Conservation (phyloP, 2,329 filamentous ascomycete genomes). For the Colletotrichum salicis region DNA sequence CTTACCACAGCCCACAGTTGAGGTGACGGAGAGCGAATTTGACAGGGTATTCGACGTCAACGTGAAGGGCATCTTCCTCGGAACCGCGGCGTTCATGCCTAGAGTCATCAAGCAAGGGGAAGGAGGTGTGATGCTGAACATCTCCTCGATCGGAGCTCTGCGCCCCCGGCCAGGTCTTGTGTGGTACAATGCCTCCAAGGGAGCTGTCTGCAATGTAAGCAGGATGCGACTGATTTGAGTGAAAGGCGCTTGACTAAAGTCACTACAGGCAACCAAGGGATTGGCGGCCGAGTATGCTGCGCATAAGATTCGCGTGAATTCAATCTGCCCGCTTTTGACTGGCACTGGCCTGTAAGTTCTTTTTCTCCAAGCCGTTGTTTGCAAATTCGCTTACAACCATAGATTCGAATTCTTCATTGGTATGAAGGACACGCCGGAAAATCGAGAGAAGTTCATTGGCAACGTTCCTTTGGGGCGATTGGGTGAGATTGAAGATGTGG, state of each 20-base stretch:
- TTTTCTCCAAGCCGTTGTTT: neutral
- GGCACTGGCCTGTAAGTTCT: slow-evolving; percentile 67
- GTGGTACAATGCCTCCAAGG: slow-evolving; percentile 78
- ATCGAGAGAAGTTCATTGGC: slow-evolving; percentile 53
- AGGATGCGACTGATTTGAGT: neutral
- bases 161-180: slow-evolving; percentile 71
- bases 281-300: slow-evolving; percentile 79
- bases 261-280: slow-evolving; percentile 55
- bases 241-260: neutral
- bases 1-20: slow-evolving; percentile 58
- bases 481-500: slow-evolving; percentile 71
- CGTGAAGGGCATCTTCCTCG: slow-evolving; percentile 73
- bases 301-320: slow-evolving; percentile 78
- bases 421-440: slow-evolving; percentile 71
- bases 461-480: slow-evolving; percentile 30
- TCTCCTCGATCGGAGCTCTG: slow-evolving; percentile 78
- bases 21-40: slow-evolving; percentile 74
- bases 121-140: slow-evolving; percentile 79
- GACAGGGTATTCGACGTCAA: slow-evolving; percentile 75
- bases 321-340: slow-evolving; percentile 75
- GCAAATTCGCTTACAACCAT: neutral
- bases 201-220: slow-evolving; percentile 64
- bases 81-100: slow-evolving; percentile 57
- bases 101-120: slow-evolving; percentile 71
- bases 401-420: slow-evolving; percentile 61